Evolutionary conservation across 2,329 filamentous ascomycete genomes (phyloP).

Genomic region (Neofusicoccum ribis): DNA sequence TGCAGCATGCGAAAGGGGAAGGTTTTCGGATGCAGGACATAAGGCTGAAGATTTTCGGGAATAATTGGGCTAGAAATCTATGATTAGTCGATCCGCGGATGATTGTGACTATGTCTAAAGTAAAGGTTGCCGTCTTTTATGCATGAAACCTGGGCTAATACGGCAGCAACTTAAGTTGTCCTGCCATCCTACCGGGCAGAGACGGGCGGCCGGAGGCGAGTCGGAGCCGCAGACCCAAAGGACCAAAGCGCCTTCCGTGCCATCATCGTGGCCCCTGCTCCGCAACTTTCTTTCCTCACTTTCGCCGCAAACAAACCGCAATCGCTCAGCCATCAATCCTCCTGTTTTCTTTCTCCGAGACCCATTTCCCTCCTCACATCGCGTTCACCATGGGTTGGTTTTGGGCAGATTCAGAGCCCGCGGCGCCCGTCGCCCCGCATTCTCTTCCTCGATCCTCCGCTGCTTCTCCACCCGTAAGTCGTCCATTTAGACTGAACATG

Average conservation of each 20-base stretch:
- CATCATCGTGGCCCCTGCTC: constrained; percentile 19
- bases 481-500: constrained; percentile 25
- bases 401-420: constrained; percentile 59
- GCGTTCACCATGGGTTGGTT: constrained; percentile 64
- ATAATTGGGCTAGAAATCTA: background rate
- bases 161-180: background rate
- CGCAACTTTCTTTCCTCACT: constrained; percentile 15
- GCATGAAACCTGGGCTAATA: background rate
- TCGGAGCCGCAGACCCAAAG: background rate
- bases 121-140: background rate
- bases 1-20: background rate
- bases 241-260: constrained; percentile 14
- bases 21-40: background rate
- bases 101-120: background rate
- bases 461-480: constrained; percentile 57
- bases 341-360: background rate
- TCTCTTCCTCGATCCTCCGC: constrained; percentile 45
- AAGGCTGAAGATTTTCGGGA: background rate
- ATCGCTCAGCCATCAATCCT: background rate
- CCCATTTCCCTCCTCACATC: background rate
- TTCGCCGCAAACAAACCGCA: background rate
- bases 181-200: background rate
- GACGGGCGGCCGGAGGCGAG: constrained; percentile 3
- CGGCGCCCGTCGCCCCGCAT: constrained; percentile 47
- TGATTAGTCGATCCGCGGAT: background rate